phyloP scores from a whole-genome alignment of 2,329 filamentous ascomycete genomes.

The Parascedosporium putredinis region DNA sequence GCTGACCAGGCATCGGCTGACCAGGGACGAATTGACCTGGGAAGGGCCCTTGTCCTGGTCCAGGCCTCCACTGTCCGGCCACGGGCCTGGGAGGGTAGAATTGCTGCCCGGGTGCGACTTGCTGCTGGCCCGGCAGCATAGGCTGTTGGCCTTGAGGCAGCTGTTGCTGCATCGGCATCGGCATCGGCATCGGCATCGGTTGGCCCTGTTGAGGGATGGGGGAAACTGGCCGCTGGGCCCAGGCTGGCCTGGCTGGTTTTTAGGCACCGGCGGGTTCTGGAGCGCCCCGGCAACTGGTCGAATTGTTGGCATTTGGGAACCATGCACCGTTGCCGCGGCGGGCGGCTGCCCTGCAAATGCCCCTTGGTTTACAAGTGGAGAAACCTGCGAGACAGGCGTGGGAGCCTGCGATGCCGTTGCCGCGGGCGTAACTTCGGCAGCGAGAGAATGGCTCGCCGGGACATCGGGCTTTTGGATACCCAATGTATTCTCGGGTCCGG shows the following conservation, averaged over 20 bases:
- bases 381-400: neutral
- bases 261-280: neutral
- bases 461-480: neutral
- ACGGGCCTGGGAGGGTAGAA: neutral
- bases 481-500: too few species aligned
- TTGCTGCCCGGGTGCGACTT: neutral
- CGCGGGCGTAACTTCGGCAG: too few species aligned
- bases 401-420: neutral
- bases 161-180: neutral
- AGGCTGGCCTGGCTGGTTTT: neutral
- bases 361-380: neutral
- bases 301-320: too few species aligned
- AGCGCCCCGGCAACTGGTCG: too few species aligned
- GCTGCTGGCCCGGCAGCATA: neutral
- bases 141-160: neutral
- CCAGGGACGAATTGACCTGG: neutral
- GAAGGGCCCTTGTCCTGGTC: neutral
- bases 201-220: constrained; percentile 1
- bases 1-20: neutral
- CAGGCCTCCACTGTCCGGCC: constrained; percentile 4
- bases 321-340: too few species aligned
- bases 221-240: neutral
- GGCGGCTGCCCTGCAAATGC: neutral
- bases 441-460: neutral
- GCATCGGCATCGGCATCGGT: neutral